Conservation (phyloP, 139 green algal species). For the Ettlia oleoabundans region DNA sequence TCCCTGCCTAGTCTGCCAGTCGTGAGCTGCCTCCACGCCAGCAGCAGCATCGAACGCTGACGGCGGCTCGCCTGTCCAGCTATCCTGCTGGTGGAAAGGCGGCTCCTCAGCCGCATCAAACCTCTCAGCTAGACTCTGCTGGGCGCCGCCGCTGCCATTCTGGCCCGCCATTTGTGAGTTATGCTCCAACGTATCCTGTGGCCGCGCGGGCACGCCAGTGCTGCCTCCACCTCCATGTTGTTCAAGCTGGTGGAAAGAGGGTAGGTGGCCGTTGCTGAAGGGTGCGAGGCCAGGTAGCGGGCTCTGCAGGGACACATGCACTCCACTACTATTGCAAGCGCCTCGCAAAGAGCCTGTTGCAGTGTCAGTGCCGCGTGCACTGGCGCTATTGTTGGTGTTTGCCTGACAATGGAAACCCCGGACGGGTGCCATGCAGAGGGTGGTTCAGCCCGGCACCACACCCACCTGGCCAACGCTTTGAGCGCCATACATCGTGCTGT, state of each 20-base stretch:
- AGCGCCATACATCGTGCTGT: conserved; percentile 26
- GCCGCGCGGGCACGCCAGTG: neutral
- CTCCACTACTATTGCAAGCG: no score
- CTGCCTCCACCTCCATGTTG: neutral
- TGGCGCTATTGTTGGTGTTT: no score
- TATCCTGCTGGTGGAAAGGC: neutral
- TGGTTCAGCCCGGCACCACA: neutral
- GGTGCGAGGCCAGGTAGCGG: conserved; percentile 8
- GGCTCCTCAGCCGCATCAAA: conserved; percentile 5
- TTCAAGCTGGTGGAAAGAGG: neutral
- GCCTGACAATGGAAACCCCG: no score
- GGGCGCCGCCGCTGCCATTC: conserved; percentile 4
- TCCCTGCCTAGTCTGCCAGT: no score
- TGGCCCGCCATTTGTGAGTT: neutral
- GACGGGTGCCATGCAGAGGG: no score
- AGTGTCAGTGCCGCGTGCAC: no score
- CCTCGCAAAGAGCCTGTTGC: no score
- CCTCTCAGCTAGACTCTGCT: conserved; percentile 26
- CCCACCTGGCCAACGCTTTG: conserved; percentile 24
- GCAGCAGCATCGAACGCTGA: neutral
- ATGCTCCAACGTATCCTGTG: neutral
- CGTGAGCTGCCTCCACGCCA: neutral
- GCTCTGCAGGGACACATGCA: conserved; percentile 25
- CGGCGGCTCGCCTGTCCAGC: neutral
- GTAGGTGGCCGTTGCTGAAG: conserved; percentile 5